Base-by-base conservation (phyloP, 2,329 filamentous ascomycete genomes). In the Claviceps citrina region DNA sequence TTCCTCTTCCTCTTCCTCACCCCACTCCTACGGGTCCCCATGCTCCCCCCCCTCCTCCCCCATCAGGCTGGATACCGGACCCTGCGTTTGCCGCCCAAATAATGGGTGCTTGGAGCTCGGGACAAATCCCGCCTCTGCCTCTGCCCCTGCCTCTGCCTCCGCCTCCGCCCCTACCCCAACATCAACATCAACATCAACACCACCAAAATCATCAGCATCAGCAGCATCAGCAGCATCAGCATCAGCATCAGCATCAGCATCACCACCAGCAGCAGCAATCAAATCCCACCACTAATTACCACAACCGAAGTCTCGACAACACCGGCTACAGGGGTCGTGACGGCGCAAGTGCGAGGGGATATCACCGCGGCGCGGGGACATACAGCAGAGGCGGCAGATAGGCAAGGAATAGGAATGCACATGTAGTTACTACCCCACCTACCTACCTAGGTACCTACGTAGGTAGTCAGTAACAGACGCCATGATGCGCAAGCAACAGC, bases 221-320 rank as follows among this genome's bases (percentile, higher is more conserved):
- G n/a, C n/a, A n/a, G n/a, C n/a, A n/a, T n/a, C n/a, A n/a, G n/a
- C n/a, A n/a, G n/a, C n/a, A n/a, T n/a, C n/a, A n/a, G n/a, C n/a
- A n/a, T n/a, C n/a, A n/a, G n/a, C n/a, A n/a, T n/a, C n/a, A n/a
- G n/a, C n/a, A n/a, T n/a, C n/a, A n/a, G n/a, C n/a, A n/a, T n/a
- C n/a, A n/a, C n/a, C n/a, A n/a, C n/a, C 22, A 18, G 8, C 31
- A 32, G 2, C 32, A 24, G 4, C 33, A 36, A 15, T 9, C 15
- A 6, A 16, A 16, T 7, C n/a, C 31, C 31, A 20, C 31, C 40
- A 20, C 47, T 42, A 7, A 34, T 24, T 38, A 46, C 3, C 44
- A 54, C 18, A 49, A 52, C 26, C 46, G 58, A 38, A 53, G 54
- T 2, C 52, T 53, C 1, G 57, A 59, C 32, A 54, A 55, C 38